Conservation (phyloP, 352 stramenopile genomes). For the Thraustochytrium striatum region DNA sequence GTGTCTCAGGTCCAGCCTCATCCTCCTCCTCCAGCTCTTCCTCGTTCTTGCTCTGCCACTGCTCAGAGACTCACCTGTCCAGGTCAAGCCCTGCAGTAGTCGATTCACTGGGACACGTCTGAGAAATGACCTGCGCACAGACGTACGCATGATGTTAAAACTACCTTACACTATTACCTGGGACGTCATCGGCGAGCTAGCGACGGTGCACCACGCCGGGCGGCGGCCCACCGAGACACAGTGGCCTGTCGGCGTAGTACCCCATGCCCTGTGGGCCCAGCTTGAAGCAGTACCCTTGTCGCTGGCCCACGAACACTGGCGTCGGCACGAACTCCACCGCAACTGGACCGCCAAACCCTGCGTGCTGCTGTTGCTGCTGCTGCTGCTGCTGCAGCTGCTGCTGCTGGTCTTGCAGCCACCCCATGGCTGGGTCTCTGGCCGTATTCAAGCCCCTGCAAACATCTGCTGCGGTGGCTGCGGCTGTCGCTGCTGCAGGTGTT, state of each 20-base stretch:
- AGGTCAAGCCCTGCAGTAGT: neutral
- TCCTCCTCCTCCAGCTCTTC: neutral
- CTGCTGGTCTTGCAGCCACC: neutral
- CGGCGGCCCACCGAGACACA: neutral
- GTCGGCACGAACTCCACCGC: slow-evolving; percentile 1
- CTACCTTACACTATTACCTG: too few relatives aligned
- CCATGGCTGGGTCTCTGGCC: neutral
- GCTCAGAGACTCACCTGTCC: too few relatives aligned
- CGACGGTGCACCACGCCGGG: neutral
- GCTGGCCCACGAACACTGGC: neutral
- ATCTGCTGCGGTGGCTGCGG: neutral
- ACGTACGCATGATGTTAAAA: too few relatives aligned
- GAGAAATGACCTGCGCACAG: neutral
- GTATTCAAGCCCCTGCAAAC: neutral
- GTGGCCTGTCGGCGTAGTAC: slow-evolving; percentile 4
- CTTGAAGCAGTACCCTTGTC: slow-evolving; percentile 12
- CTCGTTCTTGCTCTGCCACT: too few relatives aligned
- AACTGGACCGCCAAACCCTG: too few relatives aligned
- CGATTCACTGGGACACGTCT: neutral
- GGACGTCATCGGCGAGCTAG: too few relatives aligned
- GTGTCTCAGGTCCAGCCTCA: slow-evolving; percentile 11
- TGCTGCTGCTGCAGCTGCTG: too few relatives aligned
- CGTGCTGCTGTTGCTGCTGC: neutral
- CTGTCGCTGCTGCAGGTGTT: neutral
- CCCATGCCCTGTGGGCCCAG: neutral